Evolutionary conservation across 257 asterid genomes (phyloP), one percentile per base, ranked within the genome.

Genomic region (Catharanthus roseus): DNA sequence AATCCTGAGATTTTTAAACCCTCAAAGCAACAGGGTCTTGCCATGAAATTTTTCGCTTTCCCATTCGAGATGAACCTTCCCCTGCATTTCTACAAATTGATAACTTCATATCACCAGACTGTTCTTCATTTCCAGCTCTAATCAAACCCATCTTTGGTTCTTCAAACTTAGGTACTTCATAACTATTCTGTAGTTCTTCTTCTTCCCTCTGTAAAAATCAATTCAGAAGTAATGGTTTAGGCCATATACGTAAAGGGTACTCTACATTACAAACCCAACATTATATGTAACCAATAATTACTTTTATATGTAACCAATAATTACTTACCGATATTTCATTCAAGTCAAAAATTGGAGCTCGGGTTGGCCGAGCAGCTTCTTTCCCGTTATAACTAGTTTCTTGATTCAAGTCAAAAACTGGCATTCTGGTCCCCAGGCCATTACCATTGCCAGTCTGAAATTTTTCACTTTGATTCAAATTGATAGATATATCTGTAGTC

Each of bases 31-130:
- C 93, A 0, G 95, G 97, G 57, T 92, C 98, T 80, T 87, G 98
- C 98, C 98, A 88, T 12, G 98, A 87, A 56, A 92, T 87, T 65
- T 92, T 92, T 64, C 96, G 82, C 82, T 92, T 92, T 72, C 90
- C 87, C 12, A 80, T 85, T 24, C 89, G 85, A 26, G 96, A 76
- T 1, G 97, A 57, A 15, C 97, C 86, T 70, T 87, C 96, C 45
- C 96, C 95, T 3, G 86, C 69, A 68, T 86, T 90, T 65, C 98
- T 81, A 83, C 98, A 90, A 3, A 87, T 55, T 1, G 93, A 75
- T 69, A 90, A 55, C 82, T 86, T 89, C 61, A 88, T 71, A 73
- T 92, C 97, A 29, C 67, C 84, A 50, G 81, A 82, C 81, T 86
- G 93, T 42, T 90, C 96, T 21, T 86, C 96, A 16, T 71, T 85